Evolutionary conservation across 1,284 basidiomycete genomes (phyloP).

Genomic region (Cryptococcus depauperatus): DNA sequence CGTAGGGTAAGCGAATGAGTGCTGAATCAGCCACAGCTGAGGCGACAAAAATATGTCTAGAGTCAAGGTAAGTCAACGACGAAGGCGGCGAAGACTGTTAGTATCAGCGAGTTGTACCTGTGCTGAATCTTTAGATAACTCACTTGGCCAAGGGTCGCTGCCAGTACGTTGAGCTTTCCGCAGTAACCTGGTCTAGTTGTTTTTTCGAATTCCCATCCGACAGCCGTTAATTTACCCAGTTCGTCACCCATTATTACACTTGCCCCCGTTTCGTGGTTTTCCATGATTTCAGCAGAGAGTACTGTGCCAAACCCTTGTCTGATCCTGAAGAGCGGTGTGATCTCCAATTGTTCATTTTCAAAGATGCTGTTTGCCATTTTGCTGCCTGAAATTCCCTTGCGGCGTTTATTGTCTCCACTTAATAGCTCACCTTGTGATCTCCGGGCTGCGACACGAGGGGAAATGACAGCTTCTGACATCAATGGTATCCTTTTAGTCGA

Average conservation of each 20-base stretch:
- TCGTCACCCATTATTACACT: constrained; percentile 67
- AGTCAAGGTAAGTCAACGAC: constrained; percentile 66
- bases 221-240: constrained; percentile 62
- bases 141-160: constrained; percentile 67
- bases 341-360: constrained; percentile 17
- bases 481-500: constrained; percentile 13
- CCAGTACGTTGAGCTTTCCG: constrained; percentile 50
- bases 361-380: constrained; percentile 5
- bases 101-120: background rate
- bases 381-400: constrained; percentile 31
- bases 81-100: constrained; percentile 64
- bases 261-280: constrained; percentile 17
- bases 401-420: constrained; percentile 26
- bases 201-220: constrained; percentile 52
- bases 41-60: constrained; percentile 67
- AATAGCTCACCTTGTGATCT: constrained; percentile 33
- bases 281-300: constrained; percentile 31
- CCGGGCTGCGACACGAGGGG: constrained; percentile 24
- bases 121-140: constrained; percentile 14
- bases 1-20: constrained; percentile 51
- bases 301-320: constrained; percentile 43
- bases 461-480: constrained; percentile 12
- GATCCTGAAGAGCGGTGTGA: constrained; percentile 35
- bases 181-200: constrained; percentile 10
- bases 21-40: constrained; percentile 78